These are phyloP conservation scores for Mortierella antarctica DNA, from an alignment of 192 early-diverging fungal species.

Conservation along the genomic window DNA sequence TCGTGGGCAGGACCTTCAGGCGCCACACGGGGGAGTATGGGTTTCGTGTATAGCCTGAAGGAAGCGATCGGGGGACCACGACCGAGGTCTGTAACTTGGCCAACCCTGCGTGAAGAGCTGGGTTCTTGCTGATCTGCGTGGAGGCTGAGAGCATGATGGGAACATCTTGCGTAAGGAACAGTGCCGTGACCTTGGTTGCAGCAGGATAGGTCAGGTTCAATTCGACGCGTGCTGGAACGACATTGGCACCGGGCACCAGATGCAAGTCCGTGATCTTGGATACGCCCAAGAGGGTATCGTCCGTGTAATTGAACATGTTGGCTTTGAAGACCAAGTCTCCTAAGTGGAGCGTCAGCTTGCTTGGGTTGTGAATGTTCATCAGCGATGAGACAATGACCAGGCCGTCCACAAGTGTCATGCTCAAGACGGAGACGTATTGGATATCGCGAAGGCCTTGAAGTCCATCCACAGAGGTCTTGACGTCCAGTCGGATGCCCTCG, in stretches of 20 bases:
- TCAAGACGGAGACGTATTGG: not conserved
- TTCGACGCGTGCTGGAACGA: not conserved
- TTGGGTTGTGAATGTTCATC: slow-evolving; percentile 43
- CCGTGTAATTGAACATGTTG: not conserved
- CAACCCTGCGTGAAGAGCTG: slow-evolving; percentile 13
- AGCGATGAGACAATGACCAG: not conserved
- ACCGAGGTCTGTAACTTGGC: not conserved
- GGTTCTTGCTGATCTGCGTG: not conserved
- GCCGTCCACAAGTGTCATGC: not conserved
- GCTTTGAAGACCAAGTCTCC: slow-evolving; percentile 7
- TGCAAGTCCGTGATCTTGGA: not conserved
- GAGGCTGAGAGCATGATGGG: not conserved
- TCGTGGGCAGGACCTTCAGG: slow-evolving; percentile 4
- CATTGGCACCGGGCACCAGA: slow-evolving; percentile 10
- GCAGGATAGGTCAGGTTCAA: not conserved
- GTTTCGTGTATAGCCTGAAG: not conserved
- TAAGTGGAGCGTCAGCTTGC: slow-evolving; percentile 33
- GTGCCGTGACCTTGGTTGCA: not conserved
- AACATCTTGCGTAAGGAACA: not conserved
- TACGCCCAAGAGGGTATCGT: not conserved
- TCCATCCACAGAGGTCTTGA: slow-evolving; percentile 45
- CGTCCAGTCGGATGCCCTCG: slow-evolving; percentile 51
- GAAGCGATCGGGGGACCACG: not conserved
- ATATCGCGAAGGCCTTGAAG: slow-evolving; percentile 30
- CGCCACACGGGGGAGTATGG: not conserved